Percentiles rank a stretch among this genome's conserved stretches.
Conservation (phyloP, 2,329 filamentous ascomycete genomes). For the Epichloe typhina region DNA sequence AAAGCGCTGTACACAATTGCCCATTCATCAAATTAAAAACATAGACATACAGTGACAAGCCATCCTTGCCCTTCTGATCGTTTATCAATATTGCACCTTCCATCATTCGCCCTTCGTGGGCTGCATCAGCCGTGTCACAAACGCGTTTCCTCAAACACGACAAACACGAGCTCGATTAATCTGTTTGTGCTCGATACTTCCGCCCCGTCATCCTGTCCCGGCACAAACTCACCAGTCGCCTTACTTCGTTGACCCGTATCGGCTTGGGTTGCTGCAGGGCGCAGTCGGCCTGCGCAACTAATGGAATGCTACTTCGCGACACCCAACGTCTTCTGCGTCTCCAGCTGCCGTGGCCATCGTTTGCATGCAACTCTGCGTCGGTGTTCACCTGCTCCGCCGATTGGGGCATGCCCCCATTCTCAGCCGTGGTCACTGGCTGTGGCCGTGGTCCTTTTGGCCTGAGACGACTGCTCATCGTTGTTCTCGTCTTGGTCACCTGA, state of each 20-base stretch:
- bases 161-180: constrained; percentile 5
- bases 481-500: not conserved
- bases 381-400: not conserved
- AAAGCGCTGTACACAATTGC: not conserved
- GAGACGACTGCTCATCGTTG: not conserved
- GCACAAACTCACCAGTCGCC: constrained; percentile 17
- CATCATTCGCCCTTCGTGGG: not conserved
- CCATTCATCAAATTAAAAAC: not conserved
- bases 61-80: not conserved
- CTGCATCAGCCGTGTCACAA: not conserved
- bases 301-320: constrained; percentile 10
- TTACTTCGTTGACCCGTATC: constrained; percentile 17
- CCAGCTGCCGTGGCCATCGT: constrained; percentile 2
- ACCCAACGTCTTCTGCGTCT: constrained; percentile 9
- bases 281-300: constrained; percentile 17
- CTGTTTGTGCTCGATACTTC: constrained; percentile 10
- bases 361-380: not conserved
- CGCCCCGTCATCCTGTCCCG: constrained; percentile 12
- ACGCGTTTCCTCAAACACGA: not conserved
- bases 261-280: constrained; percentile 19
- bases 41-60: not conserved
- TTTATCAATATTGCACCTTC: not conserved
- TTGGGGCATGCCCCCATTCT: not conserved
- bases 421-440: not conserved
- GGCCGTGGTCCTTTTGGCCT: not conserved